These are phyloP conservation scores for Sideroxylon spinosum DNA, from an alignment of 179 eudicot species.

Conservation along the genomic window DNA sequence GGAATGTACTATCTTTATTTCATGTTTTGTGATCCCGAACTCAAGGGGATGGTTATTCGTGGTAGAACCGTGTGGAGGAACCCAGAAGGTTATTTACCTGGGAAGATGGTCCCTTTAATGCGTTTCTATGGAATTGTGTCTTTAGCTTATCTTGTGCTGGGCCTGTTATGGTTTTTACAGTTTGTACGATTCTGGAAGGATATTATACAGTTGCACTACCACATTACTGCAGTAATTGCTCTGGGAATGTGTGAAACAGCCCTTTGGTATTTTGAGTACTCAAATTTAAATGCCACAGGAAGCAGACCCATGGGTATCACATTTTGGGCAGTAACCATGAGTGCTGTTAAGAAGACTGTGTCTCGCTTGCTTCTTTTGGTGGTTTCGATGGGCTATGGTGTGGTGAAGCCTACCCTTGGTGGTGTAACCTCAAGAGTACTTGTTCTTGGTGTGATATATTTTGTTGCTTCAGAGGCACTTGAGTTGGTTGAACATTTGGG, in stretches of 20 bases:
- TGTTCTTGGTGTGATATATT: constrained; percentile 65
- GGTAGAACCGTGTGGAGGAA: constrained; percentile 95
- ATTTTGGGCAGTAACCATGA: constrained; percentile 83
- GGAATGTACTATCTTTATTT: constrained; percentile 92
- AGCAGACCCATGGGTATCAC: constrained; percentile 81
- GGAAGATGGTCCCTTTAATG: constrained; percentile 86
- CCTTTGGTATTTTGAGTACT: constrained; percentile 89
- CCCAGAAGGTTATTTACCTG: constrained; percentile 90
- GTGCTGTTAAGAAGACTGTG: constrained; percentile 80
- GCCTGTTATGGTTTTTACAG: constrained; percentile 70
- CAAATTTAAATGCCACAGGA: constrained; percentile 79
- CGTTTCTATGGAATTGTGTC: constrained; percentile 82
- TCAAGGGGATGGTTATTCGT: constrained; percentile 56
- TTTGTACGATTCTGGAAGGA: constrained; percentile 85
- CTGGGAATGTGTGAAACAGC: constrained; percentile 98
- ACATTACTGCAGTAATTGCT: constrained; percentile 81
- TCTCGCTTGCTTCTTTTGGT: constrained; percentile 86
- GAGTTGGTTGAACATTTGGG: constrained; percentile 90
- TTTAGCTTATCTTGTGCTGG: constrained; percentile 74
- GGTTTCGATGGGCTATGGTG: constrained; percentile 98
- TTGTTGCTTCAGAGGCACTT: constrained; percentile 79
- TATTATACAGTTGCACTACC: constrained; percentile 79
- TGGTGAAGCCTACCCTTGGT: constrained; percentile 83
- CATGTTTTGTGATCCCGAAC: constrained; percentile 74
- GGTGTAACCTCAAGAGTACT: constrained; percentile 71